These are phyloP conservation scores for Ogataea siamensis DNA, from an alignment of 805 yeast genomes.

Conservation along the genomic window DNA sequence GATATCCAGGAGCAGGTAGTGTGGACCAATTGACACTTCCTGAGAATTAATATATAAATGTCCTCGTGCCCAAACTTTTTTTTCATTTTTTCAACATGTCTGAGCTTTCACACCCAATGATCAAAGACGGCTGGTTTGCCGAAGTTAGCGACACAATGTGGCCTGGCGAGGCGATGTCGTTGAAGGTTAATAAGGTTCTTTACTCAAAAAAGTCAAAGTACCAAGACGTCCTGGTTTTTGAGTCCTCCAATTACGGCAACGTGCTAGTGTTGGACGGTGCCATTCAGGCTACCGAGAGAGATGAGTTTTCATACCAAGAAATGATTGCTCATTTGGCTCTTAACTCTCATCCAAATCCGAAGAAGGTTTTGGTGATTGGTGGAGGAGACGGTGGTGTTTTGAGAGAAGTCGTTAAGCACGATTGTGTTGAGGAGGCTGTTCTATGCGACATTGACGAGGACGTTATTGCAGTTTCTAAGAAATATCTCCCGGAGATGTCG, in stretches of 20 bases:
- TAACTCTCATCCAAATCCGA: constrained; percentile 92
- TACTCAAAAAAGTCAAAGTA: constrained; percentile 83
- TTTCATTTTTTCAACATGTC: constrained; percentile 9
- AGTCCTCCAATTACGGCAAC: constrained; percentile 91
- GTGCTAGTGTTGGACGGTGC: constrained; percentile 93
- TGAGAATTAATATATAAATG: neutral
- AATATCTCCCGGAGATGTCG: constrained; percentile 86
- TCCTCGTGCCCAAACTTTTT: neutral
- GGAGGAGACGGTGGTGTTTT: constrained; percentile 99
- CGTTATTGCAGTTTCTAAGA: constrained; percentile 81
- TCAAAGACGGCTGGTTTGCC: constrained; percentile 93
- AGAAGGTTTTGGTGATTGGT: constrained; percentile 90
- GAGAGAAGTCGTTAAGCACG: constrained; percentile 91
- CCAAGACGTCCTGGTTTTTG: constrained; percentile 92
- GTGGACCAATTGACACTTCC: too few relatives aligned
- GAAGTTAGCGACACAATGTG: constrained; percentile 94
- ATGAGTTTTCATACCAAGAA: constrained; percentile 96
- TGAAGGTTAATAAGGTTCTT: constrained; percentile 81
- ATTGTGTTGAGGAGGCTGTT: constrained; percentile 80
- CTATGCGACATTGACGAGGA: constrained; percentile 95
- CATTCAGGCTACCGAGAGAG: constrained; percentile 95
- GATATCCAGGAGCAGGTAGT: too few relatives aligned
- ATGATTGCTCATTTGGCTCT: constrained; percentile 95
- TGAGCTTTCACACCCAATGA: constrained; percentile 53
- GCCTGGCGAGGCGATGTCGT: constrained; percentile 98